Base-by-base conservation (phyloP, 805 yeast species). In the Dipodascopsis uninucleata region DNA sequence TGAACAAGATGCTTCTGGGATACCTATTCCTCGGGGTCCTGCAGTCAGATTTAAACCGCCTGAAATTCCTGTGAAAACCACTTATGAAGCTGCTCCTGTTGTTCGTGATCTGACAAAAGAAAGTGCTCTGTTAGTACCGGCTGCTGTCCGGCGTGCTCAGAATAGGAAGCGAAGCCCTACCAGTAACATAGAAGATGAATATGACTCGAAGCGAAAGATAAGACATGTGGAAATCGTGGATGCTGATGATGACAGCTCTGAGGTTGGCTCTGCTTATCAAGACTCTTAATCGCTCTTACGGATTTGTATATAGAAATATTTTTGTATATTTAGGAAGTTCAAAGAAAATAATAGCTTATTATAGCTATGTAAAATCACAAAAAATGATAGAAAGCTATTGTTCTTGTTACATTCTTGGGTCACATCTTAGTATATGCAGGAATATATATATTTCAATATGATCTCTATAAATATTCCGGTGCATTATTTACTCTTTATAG, bases 71-170 rank as follows among this genome's bases (percentile, higher is more conserved):
- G 37, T 39, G 8, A 21, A 23, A 29, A 49, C 49, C 2, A 56
- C 50, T 9, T 56, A 56, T 23, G 60, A 54, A 29, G 56, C 58
- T 6, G 60, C 60, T 4, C 58, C 59, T n/a, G 36, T 56, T 8
- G 53, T 56, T 14, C 50, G 59, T 3, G 57, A 56, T 35, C 28
- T 56, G 22, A 26, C 29, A 20, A 43, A 54, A 28, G 60, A 56
- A 21, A 47, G 55, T 23, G 49, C 53, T 16, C 39, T 49, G 10
- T 47, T 55, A 39, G 48, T 55, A 9, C 59, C 59, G 6, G 49
- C 50, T 9, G 35, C 55, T 6, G 56, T 55, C 7, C 46, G 40
- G 39, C 42, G 51, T 2, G 47, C 37, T 3, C 41, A 18, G 28
- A 29, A 34, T 14, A 5, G 7, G 17, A 33, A 34, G 31, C 41